Evolutionary conservation across 441 rosid species (phyloP).

Genomic region (Pelargonium citronellum): DNA sequence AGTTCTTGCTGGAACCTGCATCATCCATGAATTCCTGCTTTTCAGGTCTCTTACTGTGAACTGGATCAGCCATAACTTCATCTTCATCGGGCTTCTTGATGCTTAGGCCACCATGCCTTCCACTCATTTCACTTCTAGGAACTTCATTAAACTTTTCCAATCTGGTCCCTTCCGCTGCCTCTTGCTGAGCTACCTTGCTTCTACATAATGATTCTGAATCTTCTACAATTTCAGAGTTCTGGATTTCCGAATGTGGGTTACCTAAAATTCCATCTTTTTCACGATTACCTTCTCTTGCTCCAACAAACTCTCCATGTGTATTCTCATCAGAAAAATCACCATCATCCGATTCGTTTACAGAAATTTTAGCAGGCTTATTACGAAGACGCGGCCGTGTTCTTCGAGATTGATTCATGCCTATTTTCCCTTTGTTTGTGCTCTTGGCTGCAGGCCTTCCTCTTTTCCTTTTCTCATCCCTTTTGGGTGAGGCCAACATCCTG

Average conservation of each 20-base stretch:
- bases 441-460: constrained; percentile 46
- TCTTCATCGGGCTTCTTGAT: constrained; percentile 2
- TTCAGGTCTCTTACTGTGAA: neutral
- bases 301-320: constrained; percentile 18
- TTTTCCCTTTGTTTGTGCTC: constrained; percentile 40
- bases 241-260: constrained; percentile 24
- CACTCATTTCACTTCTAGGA: constrained; percentile 15
- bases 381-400: constrained; percentile 42
- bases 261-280: constrained; percentile 18
- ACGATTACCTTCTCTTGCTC: constrained; percentile 19
- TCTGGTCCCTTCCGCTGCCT: constrained; percentile 24
- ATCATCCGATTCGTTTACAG: constrained; percentile 44
- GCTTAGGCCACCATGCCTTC: constrained; percentile 13
- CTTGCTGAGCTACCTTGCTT: constrained; percentile 25
- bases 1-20: constrained; percentile 17
- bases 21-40: neutral
- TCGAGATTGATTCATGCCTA: constrained; percentile 28
- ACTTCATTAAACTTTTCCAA: constrained; percentile 19
- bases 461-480: constrained; percentile 33
- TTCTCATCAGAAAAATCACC: constrained; percentile 36
- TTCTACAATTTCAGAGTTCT: constrained; percentile 20
- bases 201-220: constrained; percentile 22
- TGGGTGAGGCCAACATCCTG: constrained; percentile 24
- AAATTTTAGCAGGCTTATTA: constrained; percentile 52
- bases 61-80: neutral